phyloP scores from a whole-genome alignment of 2,329 filamentous ascomycete species.

The Calonectria hongkongensis region DNA sequence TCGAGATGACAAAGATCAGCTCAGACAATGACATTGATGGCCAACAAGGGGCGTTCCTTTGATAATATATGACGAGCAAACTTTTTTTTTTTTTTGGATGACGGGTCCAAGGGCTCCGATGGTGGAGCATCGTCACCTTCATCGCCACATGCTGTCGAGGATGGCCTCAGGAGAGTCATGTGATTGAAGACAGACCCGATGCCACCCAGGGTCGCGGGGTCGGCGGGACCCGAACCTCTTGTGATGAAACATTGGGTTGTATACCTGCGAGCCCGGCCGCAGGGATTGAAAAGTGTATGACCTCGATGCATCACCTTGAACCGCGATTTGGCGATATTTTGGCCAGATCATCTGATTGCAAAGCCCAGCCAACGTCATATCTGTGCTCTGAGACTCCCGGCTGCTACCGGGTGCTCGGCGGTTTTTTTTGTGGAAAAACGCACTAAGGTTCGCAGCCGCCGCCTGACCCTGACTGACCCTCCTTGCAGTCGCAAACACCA shows the following conservation, averaged over 20 bases:
- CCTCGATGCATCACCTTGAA: conserved; percentile 24
- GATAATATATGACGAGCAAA: conserved; percentile 46
- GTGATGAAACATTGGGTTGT: conserved; percentile 32
- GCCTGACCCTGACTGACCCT: conserved; percentile 45
- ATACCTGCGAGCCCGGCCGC: conserved; percentile 10
- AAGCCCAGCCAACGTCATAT: conserved; percentile 46
- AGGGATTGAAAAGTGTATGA: conserved; percentile 17
- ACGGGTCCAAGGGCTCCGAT: conserved; percentile 42
- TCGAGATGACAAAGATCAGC: neutral
- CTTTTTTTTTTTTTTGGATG: conserved; percentile 53
- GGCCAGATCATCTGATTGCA: neutral
- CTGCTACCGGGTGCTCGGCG: conserved; percentile 51
- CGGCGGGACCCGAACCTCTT: conserved; percentile 28
- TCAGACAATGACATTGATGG: neutral
- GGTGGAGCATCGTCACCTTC: conserved; percentile 49
- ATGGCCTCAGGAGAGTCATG: conserved; percentile 46
- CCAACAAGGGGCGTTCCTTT: neutral
- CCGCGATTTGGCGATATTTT: neutral
- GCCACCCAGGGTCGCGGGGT: conserved; percentile 28
- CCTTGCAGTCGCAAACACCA: conserved; percentile 45
- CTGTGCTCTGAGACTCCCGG: conserved; percentile 44
- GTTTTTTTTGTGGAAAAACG: conserved; percentile 47
- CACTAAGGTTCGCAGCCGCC: conserved; percentile 47
- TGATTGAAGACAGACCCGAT: conserved; percentile 43
- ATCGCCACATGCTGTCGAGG: conserved; percentile 34